Evolutionary conservation across 2,329 filamentous ascomycete species (phyloP).

Genomic region (Thyridium curvatum): DNA sequence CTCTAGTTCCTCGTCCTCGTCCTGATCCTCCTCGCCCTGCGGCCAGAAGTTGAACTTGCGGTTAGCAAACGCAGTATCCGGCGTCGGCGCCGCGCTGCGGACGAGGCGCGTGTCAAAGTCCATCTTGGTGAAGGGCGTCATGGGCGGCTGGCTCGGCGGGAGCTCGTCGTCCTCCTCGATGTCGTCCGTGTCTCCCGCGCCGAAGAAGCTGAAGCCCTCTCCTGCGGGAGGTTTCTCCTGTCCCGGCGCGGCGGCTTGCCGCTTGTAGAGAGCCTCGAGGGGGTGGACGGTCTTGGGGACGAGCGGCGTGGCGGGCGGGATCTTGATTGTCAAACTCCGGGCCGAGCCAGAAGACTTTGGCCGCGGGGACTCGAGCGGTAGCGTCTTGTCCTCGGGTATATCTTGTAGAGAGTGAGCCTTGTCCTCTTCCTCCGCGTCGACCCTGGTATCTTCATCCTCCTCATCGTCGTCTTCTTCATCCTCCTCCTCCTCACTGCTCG

Average conservation of each 20-base stretch:
- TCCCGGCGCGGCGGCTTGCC: slow-evolving; percentile 29
- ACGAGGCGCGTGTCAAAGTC: slow-evolving; percentile 69
- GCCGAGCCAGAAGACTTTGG: slow-evolving; percentile 45
- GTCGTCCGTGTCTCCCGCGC: slow-evolving; percentile 38
- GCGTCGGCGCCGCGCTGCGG: slow-evolving; percentile 90
- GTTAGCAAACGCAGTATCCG: slow-evolving; percentile 78
- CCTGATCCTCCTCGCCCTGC: slow-evolving; percentile 35
- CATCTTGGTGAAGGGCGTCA: slow-evolving; percentile 76
- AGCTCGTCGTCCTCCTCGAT: slow-evolving; percentile 17
- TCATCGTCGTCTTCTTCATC: slow-evolving; percentile 12
- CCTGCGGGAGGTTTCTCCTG: slow-evolving; percentile 27
- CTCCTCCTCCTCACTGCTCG: background rate
- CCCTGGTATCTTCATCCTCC: slow-evolving; percentile 11
- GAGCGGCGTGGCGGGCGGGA: slow-evolving; percentile 39
- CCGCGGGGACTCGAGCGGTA: slow-evolving; percentile 23
- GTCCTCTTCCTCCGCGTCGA: slow-evolving; percentile 14
- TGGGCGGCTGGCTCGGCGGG: slow-evolving; percentile 41
- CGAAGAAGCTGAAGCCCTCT: slow-evolving; percentile 76
- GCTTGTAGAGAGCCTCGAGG: slow-evolving; percentile 88
- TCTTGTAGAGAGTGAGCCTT: slow-evolving; percentile 3
- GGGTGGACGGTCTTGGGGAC: slow-evolving; percentile 60
- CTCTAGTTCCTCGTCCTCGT: slow-evolving; percentile 36
- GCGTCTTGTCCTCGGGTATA: slow-evolving; percentile 9
- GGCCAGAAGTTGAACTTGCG: slow-evolving; percentile 56
- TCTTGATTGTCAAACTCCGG: slow-evolving; percentile 48